A percentile compares a stretch with the other conserved stretches of the same genome.
Conservation (phyloP, 1,284 basidiomycete species). For the Trametes polyzona region DNA sequence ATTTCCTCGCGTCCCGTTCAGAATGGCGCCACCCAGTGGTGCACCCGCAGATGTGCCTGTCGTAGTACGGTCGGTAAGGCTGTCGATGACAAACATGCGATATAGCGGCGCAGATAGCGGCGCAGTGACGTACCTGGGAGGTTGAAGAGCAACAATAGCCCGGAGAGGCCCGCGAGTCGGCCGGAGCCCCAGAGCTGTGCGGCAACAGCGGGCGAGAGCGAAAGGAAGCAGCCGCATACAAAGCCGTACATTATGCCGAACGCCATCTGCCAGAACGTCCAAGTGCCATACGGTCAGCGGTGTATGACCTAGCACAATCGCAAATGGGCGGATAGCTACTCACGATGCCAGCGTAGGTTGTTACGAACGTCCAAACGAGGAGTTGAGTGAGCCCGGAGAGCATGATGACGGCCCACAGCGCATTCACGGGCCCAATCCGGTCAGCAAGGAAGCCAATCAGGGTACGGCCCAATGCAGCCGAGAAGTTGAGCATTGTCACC, state of each 20-base stretch:
- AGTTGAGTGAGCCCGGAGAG: slow-evolving; percentile 27
- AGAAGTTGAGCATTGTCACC: slow-evolving; percentile 26
- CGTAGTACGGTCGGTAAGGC: not conserved
- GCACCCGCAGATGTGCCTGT: slow-evolving; percentile 24
- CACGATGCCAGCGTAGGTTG: slow-evolving; percentile 26
- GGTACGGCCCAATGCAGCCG: slow-evolving; percentile 23
- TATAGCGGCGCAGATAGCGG: not conserved
- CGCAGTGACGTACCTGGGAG: slow-evolving; percentile 20
- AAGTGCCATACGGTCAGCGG: no score
- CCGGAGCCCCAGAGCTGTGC: slow-evolving; percentile 26
- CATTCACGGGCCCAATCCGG: slow-evolving; percentile 25
- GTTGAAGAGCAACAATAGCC: slow-evolving; percentile 25
- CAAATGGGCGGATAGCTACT: not conserved
- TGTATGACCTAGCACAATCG: not conserved
- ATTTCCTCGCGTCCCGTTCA: slow-evolving; percentile 16
- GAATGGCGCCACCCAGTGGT: slow-evolving; percentile 23
- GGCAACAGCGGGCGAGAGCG: slow-evolving; percentile 27
- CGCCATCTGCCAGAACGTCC: not conserved
- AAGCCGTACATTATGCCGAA: slow-evolving; percentile 34
- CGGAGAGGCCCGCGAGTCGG: slow-evolving; percentile 25
- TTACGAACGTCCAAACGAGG: slow-evolving; percentile 27
- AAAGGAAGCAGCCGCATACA: slow-evolving; percentile 31
- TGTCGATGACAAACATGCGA: no score
- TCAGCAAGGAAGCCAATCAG: slow-evolving; percentile 26
- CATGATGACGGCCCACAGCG: slow-evolving; percentile 22